Conservation (phyloP, 805 yeast species). For the Wickerhamomyces subpelliculosus region DNA sequence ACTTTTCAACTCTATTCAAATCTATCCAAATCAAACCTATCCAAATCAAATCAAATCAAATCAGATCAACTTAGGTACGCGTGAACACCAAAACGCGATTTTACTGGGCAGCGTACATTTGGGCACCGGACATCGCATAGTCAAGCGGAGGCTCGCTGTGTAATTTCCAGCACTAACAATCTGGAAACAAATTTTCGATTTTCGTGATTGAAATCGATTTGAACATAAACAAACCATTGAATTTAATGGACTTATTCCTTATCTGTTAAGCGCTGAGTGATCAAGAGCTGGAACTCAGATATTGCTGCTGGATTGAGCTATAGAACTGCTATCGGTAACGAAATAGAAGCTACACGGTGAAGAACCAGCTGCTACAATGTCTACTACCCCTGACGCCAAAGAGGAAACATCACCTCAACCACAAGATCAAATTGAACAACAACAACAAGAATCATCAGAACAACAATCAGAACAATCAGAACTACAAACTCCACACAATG, state of each 20-base stretch:
- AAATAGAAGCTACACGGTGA: too few species aligned
- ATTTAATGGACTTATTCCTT: too few species aligned
- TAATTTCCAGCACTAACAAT: constrained; percentile 10
- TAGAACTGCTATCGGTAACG: too few species aligned
- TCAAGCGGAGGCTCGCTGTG: constrained; percentile 2
- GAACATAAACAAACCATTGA: too few species aligned
- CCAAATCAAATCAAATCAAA: not conserved
- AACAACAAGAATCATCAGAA: not conserved
- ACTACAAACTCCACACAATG: not conserved
- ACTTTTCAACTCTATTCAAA: not conserved
- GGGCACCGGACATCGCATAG: not conserved
- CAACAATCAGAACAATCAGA: not conserved
- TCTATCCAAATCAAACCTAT: not conserved
- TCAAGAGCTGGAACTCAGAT: too few species aligned
- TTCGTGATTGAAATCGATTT: constrained; percentile 1
- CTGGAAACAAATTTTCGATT: not conserved
- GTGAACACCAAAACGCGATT: not conserved
- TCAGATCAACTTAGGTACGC: not conserved
- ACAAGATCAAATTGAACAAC: not conserved
- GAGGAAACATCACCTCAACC: not conserved
- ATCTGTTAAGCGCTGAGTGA: too few species aligned
- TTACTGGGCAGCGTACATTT: constrained; percentile 1
- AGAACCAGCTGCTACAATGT: constrained; percentile 1
- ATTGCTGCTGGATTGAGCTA: too few species aligned
- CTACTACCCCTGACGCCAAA: constrained; percentile 2